Evolutionary conservation across 805 yeast genomes (phyloP).

Genomic region (Lipomyces kockii): DNA sequence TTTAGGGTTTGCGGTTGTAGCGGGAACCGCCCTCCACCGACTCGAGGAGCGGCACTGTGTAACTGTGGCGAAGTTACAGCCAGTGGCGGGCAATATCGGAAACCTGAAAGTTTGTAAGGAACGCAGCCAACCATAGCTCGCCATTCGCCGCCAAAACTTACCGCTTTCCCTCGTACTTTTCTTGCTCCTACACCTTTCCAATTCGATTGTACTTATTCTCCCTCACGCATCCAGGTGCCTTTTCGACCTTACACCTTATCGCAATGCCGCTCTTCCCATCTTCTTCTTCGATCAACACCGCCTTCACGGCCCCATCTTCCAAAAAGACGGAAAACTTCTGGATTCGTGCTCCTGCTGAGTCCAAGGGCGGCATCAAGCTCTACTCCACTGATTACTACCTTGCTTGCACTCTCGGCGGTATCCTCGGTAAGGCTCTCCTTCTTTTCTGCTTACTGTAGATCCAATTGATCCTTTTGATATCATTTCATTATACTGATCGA

Average conservation of each 20-base stretch:
- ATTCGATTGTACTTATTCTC: neutral
- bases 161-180: neutral
- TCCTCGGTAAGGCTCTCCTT: constrained; percentile 46
- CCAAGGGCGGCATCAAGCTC: constrained; percentile 51
- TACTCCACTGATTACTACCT: constrained; percentile 67
- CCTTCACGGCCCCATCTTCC: constrained; percentile 46
- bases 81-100: neutral
- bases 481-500: neutral
- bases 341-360: constrained; percentile 35
- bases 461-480: constrained; percentile 8
- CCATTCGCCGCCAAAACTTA: neutral
- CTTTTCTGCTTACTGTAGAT: neutral
- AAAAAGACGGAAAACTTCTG: constrained; percentile 42
- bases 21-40: neutral
- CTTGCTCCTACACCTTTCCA: neutral
- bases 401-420: constrained; percentile 79
- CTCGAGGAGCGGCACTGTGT: neutral
- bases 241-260: neutral
- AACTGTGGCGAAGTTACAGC: neutral
- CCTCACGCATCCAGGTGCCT: neutral
- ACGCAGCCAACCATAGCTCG: constrained; percentile 3
- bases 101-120: neutral
- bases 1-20: neutral
- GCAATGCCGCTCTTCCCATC: constrained; percentile 49
- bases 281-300: constrained; percentile 45